phyloP scores from a whole-genome alignment of 2,329 filamentous ascomycete genomes.

The Ophiostoma ips region DNA sequence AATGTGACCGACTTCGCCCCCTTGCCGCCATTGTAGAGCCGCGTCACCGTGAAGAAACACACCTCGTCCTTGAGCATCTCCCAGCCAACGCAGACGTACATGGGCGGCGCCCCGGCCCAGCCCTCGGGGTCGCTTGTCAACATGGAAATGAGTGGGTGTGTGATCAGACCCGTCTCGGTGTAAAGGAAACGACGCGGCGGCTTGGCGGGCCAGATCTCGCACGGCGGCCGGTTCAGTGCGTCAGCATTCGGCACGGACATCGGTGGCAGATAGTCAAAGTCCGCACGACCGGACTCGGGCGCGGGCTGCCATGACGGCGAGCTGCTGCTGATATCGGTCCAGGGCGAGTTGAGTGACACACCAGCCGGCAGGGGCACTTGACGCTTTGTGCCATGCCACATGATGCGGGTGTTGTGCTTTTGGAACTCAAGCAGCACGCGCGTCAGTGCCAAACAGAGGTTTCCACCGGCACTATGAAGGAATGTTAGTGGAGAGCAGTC shows the following conservation, averaged over 20 bases:
- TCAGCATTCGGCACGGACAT: constrained; percentile 19
- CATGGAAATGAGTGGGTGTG: constrained; percentile 56
- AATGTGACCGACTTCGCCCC: constrained; percentile 50
- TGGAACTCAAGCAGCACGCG: constrained; percentile 54
- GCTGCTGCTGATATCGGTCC: constrained; percentile 56
- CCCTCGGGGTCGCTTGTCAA: constrained; percentile 31
- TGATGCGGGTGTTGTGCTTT: constrained; percentile 31
- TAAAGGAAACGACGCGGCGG: constrained; percentile 42
- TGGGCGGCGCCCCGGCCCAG: constrained; percentile 51
- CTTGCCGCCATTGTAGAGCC: constrained; percentile 32
- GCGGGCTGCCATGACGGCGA: constrained; percentile 41
- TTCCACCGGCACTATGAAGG: constrained; percentile 54
- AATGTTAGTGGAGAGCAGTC: not conserved
- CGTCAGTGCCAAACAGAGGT: constrained; percentile 50
- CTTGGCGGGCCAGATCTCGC: constrained; percentile 41
- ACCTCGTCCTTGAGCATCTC: constrained; percentile 60
- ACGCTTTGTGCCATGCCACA: constrained; percentile 46
- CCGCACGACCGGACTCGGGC: constrained; percentile 14
- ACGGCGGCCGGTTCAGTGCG: constrained; percentile 25
- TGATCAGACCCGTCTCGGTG: constrained; percentile 35
- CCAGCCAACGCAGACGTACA: constrained; percentile 56
- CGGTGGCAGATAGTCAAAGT: constrained; percentile 51
- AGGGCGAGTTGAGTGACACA: constrained; percentile 48
- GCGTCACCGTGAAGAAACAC: constrained; percentile 44
- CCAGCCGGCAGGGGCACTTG: constrained; percentile 54